Evolutionary conservation across 2,329 filamentous ascomycete genomes (phyloP).

Genomic region (Tolypocladium endophyticum): DNA sequence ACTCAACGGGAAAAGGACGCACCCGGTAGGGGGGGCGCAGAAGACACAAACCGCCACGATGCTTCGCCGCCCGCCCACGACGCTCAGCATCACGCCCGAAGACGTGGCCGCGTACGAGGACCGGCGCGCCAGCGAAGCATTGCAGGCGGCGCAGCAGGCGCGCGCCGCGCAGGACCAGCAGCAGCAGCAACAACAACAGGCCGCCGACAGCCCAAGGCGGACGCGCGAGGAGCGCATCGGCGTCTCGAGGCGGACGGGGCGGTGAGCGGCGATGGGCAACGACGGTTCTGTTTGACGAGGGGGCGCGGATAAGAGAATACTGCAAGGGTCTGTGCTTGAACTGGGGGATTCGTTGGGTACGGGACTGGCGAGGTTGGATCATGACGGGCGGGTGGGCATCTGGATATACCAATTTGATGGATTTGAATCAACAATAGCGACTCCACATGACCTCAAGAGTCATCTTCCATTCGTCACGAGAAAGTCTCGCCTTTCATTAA

Average conservation of each 20-base stretch:
- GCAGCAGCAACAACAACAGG: slow-evolving; percentile 6
- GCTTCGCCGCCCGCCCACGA: slow-evolving; percentile 59
- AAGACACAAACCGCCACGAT: slow-evolving; percentile 25
- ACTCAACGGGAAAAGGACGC: neutral
- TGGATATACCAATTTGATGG: neutral
- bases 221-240: slow-evolving; percentile 29
- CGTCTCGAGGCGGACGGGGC: slow-evolving; percentile 13
- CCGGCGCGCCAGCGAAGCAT: slow-evolving; percentile 35
- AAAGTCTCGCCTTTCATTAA: neutral
- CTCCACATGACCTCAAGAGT: neutral
- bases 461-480: neutral
- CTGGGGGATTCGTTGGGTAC: neutral
- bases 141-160: slow-evolving; percentile 21
- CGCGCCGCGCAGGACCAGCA: slow-evolving; percentile 10
- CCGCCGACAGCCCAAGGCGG: slow-evolving; percentile 11
- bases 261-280: neutral
- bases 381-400: neutral
- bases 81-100: slow-evolving; percentile 56
- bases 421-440: neutral
- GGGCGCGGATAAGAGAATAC: neutral
- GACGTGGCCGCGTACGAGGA: slow-evolving; percentile 64
- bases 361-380: neutral
- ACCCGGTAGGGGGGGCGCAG: neutral
- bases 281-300: neutral
- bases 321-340: neutral